A percentile compares a stretch with the other conserved stretches of the same genome.
These are phyloP conservation scores for Posidonia australis DNA, from an alignment of 106 monocot genomes.

Conservation along the genomic window DNA sequence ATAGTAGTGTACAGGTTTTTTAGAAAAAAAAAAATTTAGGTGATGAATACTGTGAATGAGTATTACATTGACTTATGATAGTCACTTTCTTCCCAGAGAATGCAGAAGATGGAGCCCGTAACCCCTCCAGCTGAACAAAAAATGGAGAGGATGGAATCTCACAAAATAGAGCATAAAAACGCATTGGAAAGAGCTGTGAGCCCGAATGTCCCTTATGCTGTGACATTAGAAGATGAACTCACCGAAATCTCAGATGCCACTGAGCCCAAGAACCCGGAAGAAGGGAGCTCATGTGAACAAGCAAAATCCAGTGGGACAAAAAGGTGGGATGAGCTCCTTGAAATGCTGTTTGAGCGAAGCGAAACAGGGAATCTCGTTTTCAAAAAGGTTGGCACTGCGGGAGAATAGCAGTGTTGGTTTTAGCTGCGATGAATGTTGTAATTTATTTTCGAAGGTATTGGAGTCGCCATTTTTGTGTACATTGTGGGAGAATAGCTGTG, in stretches of 20 bases:
- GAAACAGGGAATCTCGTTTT: slow-evolving; percentile 29
- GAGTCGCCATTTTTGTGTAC: no score
- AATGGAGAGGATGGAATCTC: slow-evolving; percentile 71
- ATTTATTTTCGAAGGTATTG: no score
- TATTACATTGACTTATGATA: not conserved
- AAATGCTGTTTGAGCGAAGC: slow-evolving; percentile 37
- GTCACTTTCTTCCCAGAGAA: slow-evolving; percentile 30
- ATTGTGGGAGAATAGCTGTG: no score
- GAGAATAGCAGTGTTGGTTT: not conserved
- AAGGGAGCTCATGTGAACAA: not conserved
- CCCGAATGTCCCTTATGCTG: slow-evolving; percentile 59
- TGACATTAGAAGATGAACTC: slow-evolving; percentile 19
- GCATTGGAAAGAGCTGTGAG: slow-evolving; percentile 59
- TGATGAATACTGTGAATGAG: not conserved
- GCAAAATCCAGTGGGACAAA: slow-evolving; percentile 25
- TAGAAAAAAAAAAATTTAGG: no score
- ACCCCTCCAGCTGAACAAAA: slow-evolving; percentile 41
- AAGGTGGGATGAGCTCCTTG: slow-evolving; percentile 50
- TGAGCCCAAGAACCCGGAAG: slow-evolving; percentile 1
- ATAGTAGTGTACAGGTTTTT: no score
- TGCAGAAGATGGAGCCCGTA: slow-evolving; percentile 30
- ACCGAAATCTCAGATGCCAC: not conserved
- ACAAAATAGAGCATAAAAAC: slow-evolving; percentile 56
- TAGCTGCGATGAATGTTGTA: no score
- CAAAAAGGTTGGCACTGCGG: slow-evolving; percentile 20